Conservation (phyloP, 805 yeast species). For the Metschnikowia chrysomelidarum region DNA sequence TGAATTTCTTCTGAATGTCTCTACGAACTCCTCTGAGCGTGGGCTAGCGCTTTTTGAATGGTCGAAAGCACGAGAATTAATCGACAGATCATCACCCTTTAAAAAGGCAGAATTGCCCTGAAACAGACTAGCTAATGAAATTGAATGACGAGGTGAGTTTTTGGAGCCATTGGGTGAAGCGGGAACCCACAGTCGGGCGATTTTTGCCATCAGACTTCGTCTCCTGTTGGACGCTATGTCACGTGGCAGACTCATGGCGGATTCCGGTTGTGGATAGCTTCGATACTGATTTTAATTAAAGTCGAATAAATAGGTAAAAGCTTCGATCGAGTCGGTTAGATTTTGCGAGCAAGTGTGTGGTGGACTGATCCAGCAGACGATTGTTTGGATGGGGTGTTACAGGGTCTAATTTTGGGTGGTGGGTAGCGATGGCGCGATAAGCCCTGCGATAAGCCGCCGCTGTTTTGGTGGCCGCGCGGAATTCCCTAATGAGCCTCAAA, state of each 20-base stretch:
- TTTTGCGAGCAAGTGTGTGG: too few relatives aligned
- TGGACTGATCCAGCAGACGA: too few relatives aligned
- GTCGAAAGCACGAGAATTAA: slow-evolving; percentile 6
- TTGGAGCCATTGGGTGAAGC: slow-evolving; percentile 11
- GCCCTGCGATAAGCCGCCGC: too few relatives aligned
- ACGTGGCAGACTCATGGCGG: slow-evolving; percentile 21
- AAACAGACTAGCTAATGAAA: slow-evolving; percentile 12
- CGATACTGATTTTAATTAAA: too few relatives aligned
- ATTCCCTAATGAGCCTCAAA: too few relatives aligned
- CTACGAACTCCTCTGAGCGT: slow-evolving; percentile 5
- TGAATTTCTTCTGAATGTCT: background rate
- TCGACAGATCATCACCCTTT: slow-evolving; percentile 11
- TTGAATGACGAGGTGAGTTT: slow-evolving; percentile 14
- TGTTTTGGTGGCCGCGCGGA: too few relatives aligned
- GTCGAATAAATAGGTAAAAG: background rate
- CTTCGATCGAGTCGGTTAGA: too few relatives aligned
- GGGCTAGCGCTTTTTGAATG: slow-evolving; percentile 11
- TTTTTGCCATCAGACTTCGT: slow-evolving; percentile 18
- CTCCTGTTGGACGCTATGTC: slow-evolving; percentile 14
- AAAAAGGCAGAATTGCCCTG: slow-evolving; percentile 14
- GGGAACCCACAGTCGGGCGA: slow-evolving; percentile 13
- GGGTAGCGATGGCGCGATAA: too few relatives aligned
- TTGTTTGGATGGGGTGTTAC: too few relatives aligned
- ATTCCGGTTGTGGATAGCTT: background rate
- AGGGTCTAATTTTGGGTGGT: too few relatives aligned